Percentiles rank a stretch among this genome's conserved stretches.
These are phyloP conservation scores for Candida ovalis DNA, from an alignment of 805 yeast species.

Conservation along the genomic window DNA sequence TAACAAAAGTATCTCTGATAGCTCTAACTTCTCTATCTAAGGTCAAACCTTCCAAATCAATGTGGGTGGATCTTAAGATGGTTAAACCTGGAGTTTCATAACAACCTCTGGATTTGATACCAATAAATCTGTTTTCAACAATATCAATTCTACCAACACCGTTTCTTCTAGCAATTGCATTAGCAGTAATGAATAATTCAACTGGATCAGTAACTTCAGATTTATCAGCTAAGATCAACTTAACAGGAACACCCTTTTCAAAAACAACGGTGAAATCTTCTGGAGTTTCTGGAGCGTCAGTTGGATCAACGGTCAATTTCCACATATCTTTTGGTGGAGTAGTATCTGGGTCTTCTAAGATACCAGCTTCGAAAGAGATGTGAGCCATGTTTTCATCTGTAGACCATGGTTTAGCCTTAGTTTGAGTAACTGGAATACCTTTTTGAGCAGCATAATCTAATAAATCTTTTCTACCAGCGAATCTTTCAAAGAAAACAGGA, in stretches of 20 bases:
- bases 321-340: slow-evolving; percentile 99
- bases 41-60: slow-evolving; percentile 95
- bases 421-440: slow-evolving; percentile 92
- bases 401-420: slow-evolving; percentile 99
- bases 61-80: slow-evolving; percentile 86
- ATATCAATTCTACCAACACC: slow-evolving; percentile 99
- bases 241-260: slow-evolving; percentile 82
- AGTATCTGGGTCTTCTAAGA: slow-evolving; percentile 95
- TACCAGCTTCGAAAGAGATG: slow-evolving; percentile 99
- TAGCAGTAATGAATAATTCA: slow-evolving; percentile 88
- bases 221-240: slow-evolving; percentile 65
- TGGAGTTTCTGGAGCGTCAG: slow-evolving; percentile 90
- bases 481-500: slow-evolving; percentile 89
- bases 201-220: slow-evolving; percentile 74
- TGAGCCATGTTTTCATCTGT: slow-evolving; percentile 99
- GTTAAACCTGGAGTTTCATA: slow-evolving; percentile 99
- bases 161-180: slow-evolving; percentile 95
- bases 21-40: slow-evolving; percentile 97
- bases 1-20: slow-evolving; percentile 92
- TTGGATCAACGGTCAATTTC: slow-evolving; percentile 96
- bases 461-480: slow-evolving; percentile 96
- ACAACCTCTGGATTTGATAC: slow-evolving; percentile 98
- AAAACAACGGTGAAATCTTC: slow-evolving; percentile 83
- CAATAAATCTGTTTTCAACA: slow-evolving; percentile 98
- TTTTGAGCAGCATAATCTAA: slow-evolving; percentile 91